Percentiles rank a stretch among this genome's conserved stretches.
Conservation (phyloP, 345 rosid genomes). For the Corchorus olitorius region DNA sequence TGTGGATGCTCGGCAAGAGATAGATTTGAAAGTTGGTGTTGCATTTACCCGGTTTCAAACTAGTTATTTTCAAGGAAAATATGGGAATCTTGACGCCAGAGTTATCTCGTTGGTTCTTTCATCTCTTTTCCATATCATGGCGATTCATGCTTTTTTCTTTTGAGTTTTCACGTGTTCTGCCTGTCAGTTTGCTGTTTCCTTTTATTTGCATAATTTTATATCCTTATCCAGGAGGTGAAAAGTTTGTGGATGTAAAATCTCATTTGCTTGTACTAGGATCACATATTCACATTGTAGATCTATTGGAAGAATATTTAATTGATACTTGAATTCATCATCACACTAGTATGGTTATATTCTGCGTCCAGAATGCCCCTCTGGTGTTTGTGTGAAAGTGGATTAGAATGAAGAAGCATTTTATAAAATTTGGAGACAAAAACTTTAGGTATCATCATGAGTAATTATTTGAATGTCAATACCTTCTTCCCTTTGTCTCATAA, state of each 20-base stretch:
- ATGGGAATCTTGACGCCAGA: slow-evolving; percentile 90
- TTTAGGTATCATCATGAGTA: no score
- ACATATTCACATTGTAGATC: background rate
- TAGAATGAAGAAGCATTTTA: no score
- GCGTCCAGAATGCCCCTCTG: no score
- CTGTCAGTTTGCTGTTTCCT: background rate
- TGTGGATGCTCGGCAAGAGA: slow-evolving; percentile 99
- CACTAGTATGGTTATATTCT: background rate
- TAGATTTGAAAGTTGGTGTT: slow-evolving; percentile 98
- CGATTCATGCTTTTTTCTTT: slow-evolving; percentile 14
- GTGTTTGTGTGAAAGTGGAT: no score
- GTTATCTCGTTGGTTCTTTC: slow-evolving; percentile 86
- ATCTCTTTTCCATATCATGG: slow-evolving; percentile 22
- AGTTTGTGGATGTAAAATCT: background rate
- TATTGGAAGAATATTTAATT: background rate
- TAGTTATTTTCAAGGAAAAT: slow-evolving; percentile 90
- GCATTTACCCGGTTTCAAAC: slow-evolving; percentile 97
- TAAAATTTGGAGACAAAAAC: no score
- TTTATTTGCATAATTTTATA: background rate
- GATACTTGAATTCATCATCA: background rate
- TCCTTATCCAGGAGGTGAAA: background rate
- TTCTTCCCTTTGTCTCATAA: background rate
- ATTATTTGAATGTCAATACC: background rate
- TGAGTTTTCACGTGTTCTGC: background rate
- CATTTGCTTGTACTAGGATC: slow-evolving; percentile 7